A percentile compares a stretch with the other conserved stretches of the same genome.
Conservation (phyloP, 1,139 yeast species). For the Hansenula lynferdii region DNA sequence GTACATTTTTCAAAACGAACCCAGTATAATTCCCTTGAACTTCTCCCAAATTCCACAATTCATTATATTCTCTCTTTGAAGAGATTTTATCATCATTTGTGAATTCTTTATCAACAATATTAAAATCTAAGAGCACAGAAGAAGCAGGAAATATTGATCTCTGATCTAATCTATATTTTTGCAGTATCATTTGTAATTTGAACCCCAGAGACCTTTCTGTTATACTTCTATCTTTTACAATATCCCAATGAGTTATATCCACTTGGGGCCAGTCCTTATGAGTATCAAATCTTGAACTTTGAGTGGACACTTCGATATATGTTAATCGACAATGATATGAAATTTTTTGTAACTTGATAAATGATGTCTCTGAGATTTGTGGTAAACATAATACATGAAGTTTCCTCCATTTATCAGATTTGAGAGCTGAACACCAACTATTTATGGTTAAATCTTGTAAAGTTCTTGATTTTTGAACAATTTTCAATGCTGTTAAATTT, state of each 20-base stretch:
- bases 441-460: slow-evolving; percentile 14
- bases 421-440: slow-evolving; percentile 19
- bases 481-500: slow-evolving; percentile 13
- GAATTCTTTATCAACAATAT: slow-evolving; percentile 9
- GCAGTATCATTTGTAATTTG: slow-evolving; percentile 10
- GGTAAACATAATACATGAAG: slow-evolving; percentile 18
- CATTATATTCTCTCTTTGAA: slow-evolving; percentile 9
- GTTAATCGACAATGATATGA: slow-evolving; percentile 10
- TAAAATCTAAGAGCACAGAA: slow-evolving; percentile 15
- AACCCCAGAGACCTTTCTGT: slow-evolving; percentile 14
- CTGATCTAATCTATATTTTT: slow-evolving; percentile 4
- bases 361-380: slow-evolving; percentile 8
- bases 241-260: slow-evolving; percentile 14
- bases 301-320: slow-evolving; percentile 13
- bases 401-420: slow-evolving; percentile 16
- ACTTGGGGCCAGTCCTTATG: slow-evolving; percentile 12
- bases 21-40: slow-evolving; percentile 9
- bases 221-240: slow-evolving; percentile 5
- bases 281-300: slow-evolving; percentile 7
- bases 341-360: slow-evolving; percentile 13
- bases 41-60: slow-evolving; percentile 16
- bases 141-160: slow-evolving; percentile 4
- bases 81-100: background rate
- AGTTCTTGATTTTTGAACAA: slow-evolving; percentile 6
- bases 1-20: slow-evolving; percentile 9